Evolutionary conservation across 202 grass and related monocot species (phyloP).

Genomic region (Eragrostis tef): DNA sequence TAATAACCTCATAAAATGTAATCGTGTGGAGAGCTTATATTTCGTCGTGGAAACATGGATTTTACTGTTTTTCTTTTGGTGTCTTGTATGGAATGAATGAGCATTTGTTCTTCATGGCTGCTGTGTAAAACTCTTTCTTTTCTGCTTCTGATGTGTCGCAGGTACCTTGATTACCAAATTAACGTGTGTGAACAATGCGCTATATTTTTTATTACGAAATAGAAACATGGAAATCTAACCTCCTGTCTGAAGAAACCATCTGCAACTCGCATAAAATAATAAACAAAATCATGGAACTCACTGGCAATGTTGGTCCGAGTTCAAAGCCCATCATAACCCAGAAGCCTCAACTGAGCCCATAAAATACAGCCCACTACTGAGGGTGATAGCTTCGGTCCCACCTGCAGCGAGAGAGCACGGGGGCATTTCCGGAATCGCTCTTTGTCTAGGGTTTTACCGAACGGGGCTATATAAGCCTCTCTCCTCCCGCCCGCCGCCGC

Average conservation of each 20-base stretch:
- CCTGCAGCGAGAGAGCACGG: background rate
- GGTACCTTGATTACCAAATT: background rate
- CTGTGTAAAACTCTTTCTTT: background rate
- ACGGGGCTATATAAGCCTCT: constrained; percentile 17
- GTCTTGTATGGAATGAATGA: background rate
- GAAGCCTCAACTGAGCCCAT: background rate
- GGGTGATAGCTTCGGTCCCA: background rate
- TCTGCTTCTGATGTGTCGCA: background rate
- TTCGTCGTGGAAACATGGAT: background rate
- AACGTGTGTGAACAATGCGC: background rate
- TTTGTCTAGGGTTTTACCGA: constrained; percentile 43
- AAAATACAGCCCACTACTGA: background rate
- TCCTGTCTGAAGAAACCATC: background rate
- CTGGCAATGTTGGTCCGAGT: background rate
- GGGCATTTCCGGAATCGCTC: constrained; percentile 29
- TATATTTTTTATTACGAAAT: background rate
- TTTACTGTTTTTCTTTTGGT: background rate
- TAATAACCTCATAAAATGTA: background rate
- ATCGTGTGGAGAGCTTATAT: background rate
- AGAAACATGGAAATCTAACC: background rate
- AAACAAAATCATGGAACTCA: background rate
- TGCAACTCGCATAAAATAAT: background rate
- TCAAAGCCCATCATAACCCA: background rate
- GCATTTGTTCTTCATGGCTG: background rate
- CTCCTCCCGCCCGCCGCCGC: background rate